Base-by-base conservation (phyloP, 352 stramenopile species). In the Globisporangium cylindrosporum region DNA sequence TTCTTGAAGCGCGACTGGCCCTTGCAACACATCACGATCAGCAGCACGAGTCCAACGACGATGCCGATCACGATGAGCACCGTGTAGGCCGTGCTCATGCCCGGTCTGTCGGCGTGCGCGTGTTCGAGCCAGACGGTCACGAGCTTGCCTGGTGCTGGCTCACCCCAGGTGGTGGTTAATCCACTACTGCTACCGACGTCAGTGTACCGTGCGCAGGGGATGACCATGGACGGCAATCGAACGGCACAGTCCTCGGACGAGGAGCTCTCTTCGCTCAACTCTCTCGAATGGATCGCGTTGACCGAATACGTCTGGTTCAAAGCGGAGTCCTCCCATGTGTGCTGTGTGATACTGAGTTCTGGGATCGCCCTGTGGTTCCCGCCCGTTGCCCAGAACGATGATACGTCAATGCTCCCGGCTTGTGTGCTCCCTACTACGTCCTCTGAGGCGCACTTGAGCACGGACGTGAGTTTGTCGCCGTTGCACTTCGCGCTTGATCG, bases 371-470 rank as follows among this genome's bases (percentile, higher is more conserved):
- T 53, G 4, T 34, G 61, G 15, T 67, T 49, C 20, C 68, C 69
- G 3, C 73, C 73, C 12, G 71, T 80, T 18, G 73, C 67, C 73
- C 73, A 80, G 67, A 80, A 70, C 51, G 66, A 68, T 14, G 46
- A 29, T 64, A 18, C 1, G 34, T n/a, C 34, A 51, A 4, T 59
- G 22, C 22, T 27, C 20, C 27, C 41, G 2, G 15, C 1, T 12
- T 36, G 27, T 25, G 38, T 20, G 14, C 4, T 8, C 4, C 4
- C 18, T 32, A 9, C 51, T 18, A 72, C 53, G 25, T 72, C 64
- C 1, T 72, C 64, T 8, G 68, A 49, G 6, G 68, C 72, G 38
- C 74, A 81, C 27, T 56, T 51, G 12, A 62, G 34, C 29, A 74
- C 69, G 10, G 56, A 48, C 4, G 64, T 14, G 14, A 81, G 76